Evolutionary conservation across 768 basidiomycete species (phyloP).

Genomic region (Mycena rebaudengoi): DNA sequence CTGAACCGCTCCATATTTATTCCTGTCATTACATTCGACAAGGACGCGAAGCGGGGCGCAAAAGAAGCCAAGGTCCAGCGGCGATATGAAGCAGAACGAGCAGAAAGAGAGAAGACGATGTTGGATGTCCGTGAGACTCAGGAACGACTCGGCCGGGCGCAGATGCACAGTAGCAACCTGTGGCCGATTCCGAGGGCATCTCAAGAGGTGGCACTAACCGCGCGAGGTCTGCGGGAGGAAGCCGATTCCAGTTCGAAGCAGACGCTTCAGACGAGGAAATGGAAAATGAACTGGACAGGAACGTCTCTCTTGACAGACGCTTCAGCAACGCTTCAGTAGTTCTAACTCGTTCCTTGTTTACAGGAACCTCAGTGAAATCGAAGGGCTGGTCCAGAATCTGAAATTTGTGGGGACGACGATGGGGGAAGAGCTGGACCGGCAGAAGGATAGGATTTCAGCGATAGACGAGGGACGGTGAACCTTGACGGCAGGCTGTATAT

Average conservation of each 20-base stretch:
- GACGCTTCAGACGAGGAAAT: constrained; percentile 76
- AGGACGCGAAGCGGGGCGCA: constrained; percentile 72
- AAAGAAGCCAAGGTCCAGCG: constrained; percentile 72
- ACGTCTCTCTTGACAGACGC: too few species aligned
- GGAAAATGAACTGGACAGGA: constrained; percentile 80
- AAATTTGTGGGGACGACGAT: constrained; percentile 68
- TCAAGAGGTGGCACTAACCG: background rate
- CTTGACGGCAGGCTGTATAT: constrained; percentile 66
- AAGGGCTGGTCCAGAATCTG: constrained; percentile 63
- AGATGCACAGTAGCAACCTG: constrained; percentile 25
- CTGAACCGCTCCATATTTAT: constrained; percentile 82
- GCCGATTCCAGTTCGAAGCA: constrained; percentile 78
- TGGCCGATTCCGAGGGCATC: background rate
- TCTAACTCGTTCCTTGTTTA: too few species aligned
- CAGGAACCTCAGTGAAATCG: constrained; percentile 76
- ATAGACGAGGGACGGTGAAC: constrained; percentile 63
- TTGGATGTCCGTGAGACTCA: constrained; percentile 59
- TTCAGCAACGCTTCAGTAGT: too few species aligned
- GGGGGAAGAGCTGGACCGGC: constrained; percentile 72
- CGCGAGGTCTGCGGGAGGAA: constrained; percentile 47
- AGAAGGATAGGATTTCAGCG: constrained; percentile 67
- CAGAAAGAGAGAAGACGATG: constrained; percentile 70
- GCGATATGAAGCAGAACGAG: constrained; percentile 73
- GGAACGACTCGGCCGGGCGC: background rate
- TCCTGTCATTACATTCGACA: constrained; percentile 78